Base-by-base conservation (phyloP, 2,329 filamentous ascomycete species). In the Dothideomycetidae sp. region DNA sequence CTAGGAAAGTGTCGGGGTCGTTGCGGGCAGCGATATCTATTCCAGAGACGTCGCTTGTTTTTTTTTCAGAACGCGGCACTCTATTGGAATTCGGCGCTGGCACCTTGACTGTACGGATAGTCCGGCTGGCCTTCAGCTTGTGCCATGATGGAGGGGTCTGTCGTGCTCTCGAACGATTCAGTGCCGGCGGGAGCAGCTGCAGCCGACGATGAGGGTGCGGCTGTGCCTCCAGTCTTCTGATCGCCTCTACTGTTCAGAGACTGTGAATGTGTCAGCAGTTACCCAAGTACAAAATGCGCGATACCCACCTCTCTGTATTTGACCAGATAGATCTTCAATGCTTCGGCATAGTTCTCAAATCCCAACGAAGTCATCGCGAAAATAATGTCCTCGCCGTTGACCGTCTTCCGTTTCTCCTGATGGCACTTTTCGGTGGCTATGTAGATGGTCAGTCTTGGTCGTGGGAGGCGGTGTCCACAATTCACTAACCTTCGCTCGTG, bases 361-460 rank as follows among this genome's bases (percentile, higher is more conserved):
- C 90, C 90, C 23, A 98, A 72, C 16, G 90, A 98, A 5, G 88
- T 96, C 90, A 98, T 98, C 43, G 90, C 90, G 56, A 96, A 98
- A 31, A 98, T 67, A 42, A 98, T 98, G 53, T 98, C 90, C 61
- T 98, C 90, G 50, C 90, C 90, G 54, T 98, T 98, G 48, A 98
- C 90, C 0, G 90, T 98, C 68, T 98, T 98, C 53, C 90, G 77
- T 70, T 98, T 98, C 62, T 98, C 90, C 60, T 96, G 90, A 58
- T 98, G 90, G 56, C 90, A 98, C 62, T 98, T 98, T 62, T 98
- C 90, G 45, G 90, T 96, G 17, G 90, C 90, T 96, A 56, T 41
- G 39, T 29, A 33, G 19, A 36, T 39, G 26, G n/a, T 44, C 37
- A 48, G 40, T n/a, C n/a, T n/a, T n/a, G n/a, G n/a, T n/a, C n/a